Percentiles rank a stretch among this genome's conserved stretches.
phyloP scores from a whole-genome alignment of 225 moss, liverwort and hornwort genomes.

The Lunularia cruciata region DNA sequence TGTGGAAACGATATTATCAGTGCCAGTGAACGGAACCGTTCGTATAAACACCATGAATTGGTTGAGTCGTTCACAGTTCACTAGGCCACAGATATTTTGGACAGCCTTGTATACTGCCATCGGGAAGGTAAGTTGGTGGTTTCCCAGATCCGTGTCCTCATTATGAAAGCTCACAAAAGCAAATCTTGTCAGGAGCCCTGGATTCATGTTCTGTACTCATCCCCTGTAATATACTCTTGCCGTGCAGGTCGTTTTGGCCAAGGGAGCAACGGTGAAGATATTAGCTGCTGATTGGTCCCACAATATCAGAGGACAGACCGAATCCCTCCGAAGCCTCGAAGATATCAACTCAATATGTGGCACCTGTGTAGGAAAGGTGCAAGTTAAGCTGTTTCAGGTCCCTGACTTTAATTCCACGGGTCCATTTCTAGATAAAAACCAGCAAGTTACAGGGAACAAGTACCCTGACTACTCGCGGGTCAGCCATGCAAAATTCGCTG shows the following conservation, averaged over 20 bases:
- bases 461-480: conserved; percentile 57
- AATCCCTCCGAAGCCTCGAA: conserved; percentile 50
- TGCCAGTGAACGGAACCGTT: conserved; percentile 58
- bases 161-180: too few species aligned
- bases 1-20: conserved; percentile 68
- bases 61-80: conserved; percentile 63
- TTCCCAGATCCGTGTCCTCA: not conserved
- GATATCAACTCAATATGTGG: conserved; percentile 54
- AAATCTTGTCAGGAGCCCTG: too few species aligned
- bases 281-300: conserved; percentile 53
- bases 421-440: conserved; percentile 41
- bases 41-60: conserved; percentile 80
- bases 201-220: too few species aligned
- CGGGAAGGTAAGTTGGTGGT: conserved; percentile 40
- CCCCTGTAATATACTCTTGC: too few species aligned
- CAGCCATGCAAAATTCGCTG: conserved; percentile 66
- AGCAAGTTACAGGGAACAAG: conserved; percentile 39
- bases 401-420: conserved; percentile 54
- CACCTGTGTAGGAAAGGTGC: conserved; percentile 48
- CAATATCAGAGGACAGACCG: conserved; percentile 37
- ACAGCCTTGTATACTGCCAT: conserved; percentile 56
- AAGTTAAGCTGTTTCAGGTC: conserved; percentile 56
- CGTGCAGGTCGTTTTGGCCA: conserved; percentile 59
- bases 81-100: conserved; percentile 50
- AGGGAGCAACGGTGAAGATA: conserved; percentile 56